These are phyloP conservation scores for Kalanchoe fedtschenkoi DNA, from an alignment of 164 flowering plant species.

Conservation along the genomic window DNA sequence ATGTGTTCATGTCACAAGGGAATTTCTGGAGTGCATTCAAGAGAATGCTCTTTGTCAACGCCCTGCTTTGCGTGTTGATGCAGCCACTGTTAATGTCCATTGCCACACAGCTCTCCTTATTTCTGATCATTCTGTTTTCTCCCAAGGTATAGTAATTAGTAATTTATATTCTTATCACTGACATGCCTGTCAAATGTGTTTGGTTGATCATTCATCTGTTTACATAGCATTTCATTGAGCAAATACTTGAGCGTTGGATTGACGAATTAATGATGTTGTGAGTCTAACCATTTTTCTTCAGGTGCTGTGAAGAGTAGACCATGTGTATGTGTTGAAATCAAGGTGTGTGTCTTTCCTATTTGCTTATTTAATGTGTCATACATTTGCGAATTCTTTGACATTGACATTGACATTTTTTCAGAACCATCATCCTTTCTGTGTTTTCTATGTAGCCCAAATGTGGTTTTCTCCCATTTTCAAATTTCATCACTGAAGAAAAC, in stretches of 20 bases:
- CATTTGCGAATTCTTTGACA: neutral
- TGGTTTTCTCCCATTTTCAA: conserved; percentile 86
- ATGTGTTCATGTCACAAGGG: conserved; percentile 45
- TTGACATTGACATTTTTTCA: neutral
- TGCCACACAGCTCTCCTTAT: conserved; percentile 64
- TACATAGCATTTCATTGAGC: neutral
- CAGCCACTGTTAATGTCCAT: conserved; percentile 41
- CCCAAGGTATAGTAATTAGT: conserved; percentile 28
- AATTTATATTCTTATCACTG: neutral
- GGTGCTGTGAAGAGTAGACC: conserved; percentile 29
- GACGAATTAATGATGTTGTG: neutral
- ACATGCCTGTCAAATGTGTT: neutral
- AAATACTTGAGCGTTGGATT: neutral
- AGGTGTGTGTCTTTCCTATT: conserved; percentile 33
- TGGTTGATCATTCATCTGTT: neutral
- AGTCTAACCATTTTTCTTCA: conserved; percentile 14
- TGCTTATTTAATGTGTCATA: neutral
- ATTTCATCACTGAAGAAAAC: conserved; percentile 30
- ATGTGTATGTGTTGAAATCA: conserved; percentile 76
- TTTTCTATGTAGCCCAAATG: conserved; percentile 65
- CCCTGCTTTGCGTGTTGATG: conserved; percentile 76
- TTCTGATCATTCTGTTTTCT: conserved; percentile 76
- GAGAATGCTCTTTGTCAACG: conserved; percentile 40
- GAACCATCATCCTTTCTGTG: neutral
- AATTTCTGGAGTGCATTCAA: conserved; percentile 62